Base-by-base conservation (phyloP, 345 rosid genomes). In the Bruguiera gymnorhiza region DNA sequence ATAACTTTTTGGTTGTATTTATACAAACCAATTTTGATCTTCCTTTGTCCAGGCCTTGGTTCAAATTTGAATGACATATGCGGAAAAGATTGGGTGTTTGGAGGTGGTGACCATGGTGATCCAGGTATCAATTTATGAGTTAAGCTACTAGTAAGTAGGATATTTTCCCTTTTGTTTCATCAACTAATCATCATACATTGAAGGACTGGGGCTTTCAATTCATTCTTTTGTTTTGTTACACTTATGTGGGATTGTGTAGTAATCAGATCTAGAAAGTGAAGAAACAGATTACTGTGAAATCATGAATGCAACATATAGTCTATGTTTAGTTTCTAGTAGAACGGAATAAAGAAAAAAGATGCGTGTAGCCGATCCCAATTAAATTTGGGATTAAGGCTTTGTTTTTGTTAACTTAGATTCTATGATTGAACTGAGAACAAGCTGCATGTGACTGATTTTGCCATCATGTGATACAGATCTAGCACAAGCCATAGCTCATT, bases 41-140 rank as follows among this genome's bases (percentile, higher is more conserved):
- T 63, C 51, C 54, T 80, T 56, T 75, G 66, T 6, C 76, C 85
- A 93, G 98, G 94, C 52, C 96, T 91, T 70, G 98, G 97, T 68
- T 86, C 92, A 67, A 84, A 76, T 66, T 60, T 77, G 70, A 83
- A 86, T 72, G 89, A 89, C 76, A 90, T 93, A 4, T 90, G 98
- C 72, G 96, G 97, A 77, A 86, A 62, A 82, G 96, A 93, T 76
- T 91, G 92, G 97, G 76, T 36, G 48, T 58, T 24, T 63, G 87
- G 76, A 74, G 97, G 86, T n/a, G 92, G 96, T 36, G 97, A 89
- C 84, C 84, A 90, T 83, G 98, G 98, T 65, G 97, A 91, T 89
- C 92, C 86, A 76, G 97, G 97, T 90, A 80, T 62, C 29, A 20
- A 46, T 65, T 29, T 63, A 46, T 9, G 54, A 36, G 36, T 59